Evolutionary conservation across 306 rosid genomes (phyloP), one percentile per base, ranked within the genome.

Genomic region (Lagenaria siceraria): DNA sequence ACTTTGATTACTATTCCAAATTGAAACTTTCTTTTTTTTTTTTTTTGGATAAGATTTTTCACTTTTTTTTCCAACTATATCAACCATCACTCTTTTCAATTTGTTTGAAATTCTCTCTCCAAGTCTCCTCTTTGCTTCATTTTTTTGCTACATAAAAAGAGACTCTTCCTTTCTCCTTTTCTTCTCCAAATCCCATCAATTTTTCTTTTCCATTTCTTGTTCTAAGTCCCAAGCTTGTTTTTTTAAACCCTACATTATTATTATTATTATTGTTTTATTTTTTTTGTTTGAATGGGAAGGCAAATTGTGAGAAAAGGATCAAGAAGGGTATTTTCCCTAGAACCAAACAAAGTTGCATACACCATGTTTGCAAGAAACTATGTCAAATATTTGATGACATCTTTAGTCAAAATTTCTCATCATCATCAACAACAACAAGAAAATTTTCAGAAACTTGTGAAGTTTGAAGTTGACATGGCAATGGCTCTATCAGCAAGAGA

Each of bases 381-480:
- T 81, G 75, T 83, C 27, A 86, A 54, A 66, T 74, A 87, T 77
- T 87, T 91, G 22, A 77, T 89, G 49, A 86, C 87, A 27, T 88
- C 91, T 33, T 72, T 92, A 81, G 66, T 55, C 77, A 86, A 48
- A 27, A 73, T 73, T 1, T 22, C 33, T 69, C 75, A 40, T 21
- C 51, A 70, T 6, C 75, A 40, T 14, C 38, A 17, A 15, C 70
- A 25, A 7, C 31, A 68, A 9, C 46, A 54, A 29, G 18, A 73
- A 73, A 80, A 85, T 43, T 10, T 78, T 0, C 71, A 76, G 40
- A 81, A 79, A 61, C 62, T 70, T 52, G 80, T 91, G 12, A 88
- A 80, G 82, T 78, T 81, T 79, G 88, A 90, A 80, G 96, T 87
- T 80, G 89, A 84, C 71, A 88, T 82, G 97, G 97, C 96, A 74